Percentiles rank a stretch among this genome's conserved stretches.
These are phyloP conservation scores for Kodamaea leandrae DNA, from an alignment of 805 yeast genomes.

Conservation along the genomic window DNA sequence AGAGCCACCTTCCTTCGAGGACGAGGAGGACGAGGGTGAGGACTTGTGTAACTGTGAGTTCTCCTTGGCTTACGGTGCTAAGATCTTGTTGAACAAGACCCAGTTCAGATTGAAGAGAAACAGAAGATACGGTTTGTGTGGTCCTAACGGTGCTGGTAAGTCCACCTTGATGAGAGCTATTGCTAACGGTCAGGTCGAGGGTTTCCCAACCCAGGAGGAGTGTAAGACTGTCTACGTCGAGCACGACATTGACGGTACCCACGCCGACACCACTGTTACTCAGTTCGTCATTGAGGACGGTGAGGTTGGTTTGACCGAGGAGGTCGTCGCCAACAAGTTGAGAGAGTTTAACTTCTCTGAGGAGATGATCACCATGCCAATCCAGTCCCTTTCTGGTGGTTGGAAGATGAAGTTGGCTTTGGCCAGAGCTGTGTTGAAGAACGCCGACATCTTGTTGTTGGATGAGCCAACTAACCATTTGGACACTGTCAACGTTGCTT, in stretches of 20 bases:
- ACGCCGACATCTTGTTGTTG: constrained; percentile 94
- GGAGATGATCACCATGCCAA: constrained; percentile 91
- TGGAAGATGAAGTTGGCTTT: constrained; percentile 99
- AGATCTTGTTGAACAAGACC: constrained; percentile 98
- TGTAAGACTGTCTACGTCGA: constrained; percentile 99
- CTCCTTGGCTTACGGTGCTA: constrained; percentile 99
- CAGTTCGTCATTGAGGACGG: constrained; percentile 88
- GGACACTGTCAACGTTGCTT: constrained; percentile 99
- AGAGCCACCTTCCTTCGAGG: constrained; percentile 92
- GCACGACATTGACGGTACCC: constrained; percentile 98
- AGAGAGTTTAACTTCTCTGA: constrained; percentile 90
- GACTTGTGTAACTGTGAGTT: constrained; percentile 99
- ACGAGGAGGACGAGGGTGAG: constrained; percentile 98
- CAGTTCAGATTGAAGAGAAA: constrained; percentile 98
- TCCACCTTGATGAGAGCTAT: constrained; percentile 85
- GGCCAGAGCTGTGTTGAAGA: constrained; percentile 98
- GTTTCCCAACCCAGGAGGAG: constrained; percentile 99
- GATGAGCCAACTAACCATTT: constrained; percentile 99
- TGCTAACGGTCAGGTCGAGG: constrained; percentile 98
- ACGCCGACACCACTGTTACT: constrained; percentile 91
- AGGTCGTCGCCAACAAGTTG: constrained; percentile 70
- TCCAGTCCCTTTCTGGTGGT: constrained; percentile 98
- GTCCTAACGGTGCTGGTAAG: constrained; percentile 55
- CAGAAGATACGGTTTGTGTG: constrained; percentile 98
- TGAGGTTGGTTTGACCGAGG: constrained; percentile 68